Percentiles rank a stretch among this genome's conserved stretches.
phyloP scores from a whole-genome alignment of 306 rosid genomes.

The Alnus rubra region DNA sequence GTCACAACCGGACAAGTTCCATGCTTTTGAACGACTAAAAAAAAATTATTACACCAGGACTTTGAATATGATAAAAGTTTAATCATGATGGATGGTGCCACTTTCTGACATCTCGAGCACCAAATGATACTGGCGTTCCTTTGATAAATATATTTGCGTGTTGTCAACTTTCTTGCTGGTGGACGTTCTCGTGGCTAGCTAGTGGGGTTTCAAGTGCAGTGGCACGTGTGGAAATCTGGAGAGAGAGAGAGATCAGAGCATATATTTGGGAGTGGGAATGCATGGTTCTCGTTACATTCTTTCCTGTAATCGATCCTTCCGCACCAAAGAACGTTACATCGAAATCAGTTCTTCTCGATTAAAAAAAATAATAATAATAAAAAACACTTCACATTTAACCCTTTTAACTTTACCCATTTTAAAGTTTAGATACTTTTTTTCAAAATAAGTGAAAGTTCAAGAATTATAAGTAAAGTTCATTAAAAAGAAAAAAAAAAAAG shows the following conservation, averaged over 20 bases:
- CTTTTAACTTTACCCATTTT: too few relatives aligned
- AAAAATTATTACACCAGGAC: too few relatives aligned
- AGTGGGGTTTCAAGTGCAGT: not conserved
- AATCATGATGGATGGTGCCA: not conserved
- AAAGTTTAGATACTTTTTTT: too few relatives aligned
- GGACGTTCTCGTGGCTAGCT: not conserved
- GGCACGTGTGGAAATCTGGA: too few relatives aligned
- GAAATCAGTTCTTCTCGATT: too few relatives aligned
- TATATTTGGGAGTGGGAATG: not conserved
- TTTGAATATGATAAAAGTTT: too few relatives aligned
- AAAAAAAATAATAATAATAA: too few relatives aligned
- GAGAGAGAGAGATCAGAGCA: not conserved
- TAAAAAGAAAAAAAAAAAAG: too few relatives aligned
- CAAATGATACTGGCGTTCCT: not conserved
- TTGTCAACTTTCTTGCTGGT: conserved; percentile 7
- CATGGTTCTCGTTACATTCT: not conserved
- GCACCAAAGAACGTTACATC: not conserved
- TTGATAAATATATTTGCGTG: not conserved
- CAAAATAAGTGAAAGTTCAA: too few relatives aligned
- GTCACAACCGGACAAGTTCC: not conserved
- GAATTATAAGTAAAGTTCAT: too few relatives aligned
- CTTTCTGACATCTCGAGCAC: conserved; percentile 1
- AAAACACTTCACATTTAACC: too few relatives aligned
- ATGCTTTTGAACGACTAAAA: too few relatives aligned
- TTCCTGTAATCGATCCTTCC: not conserved